These are phyloP conservation scores for Myxozyma nipponensis DNA, from an alignment of 805 yeast species.

Conservation along the genomic window DNA sequence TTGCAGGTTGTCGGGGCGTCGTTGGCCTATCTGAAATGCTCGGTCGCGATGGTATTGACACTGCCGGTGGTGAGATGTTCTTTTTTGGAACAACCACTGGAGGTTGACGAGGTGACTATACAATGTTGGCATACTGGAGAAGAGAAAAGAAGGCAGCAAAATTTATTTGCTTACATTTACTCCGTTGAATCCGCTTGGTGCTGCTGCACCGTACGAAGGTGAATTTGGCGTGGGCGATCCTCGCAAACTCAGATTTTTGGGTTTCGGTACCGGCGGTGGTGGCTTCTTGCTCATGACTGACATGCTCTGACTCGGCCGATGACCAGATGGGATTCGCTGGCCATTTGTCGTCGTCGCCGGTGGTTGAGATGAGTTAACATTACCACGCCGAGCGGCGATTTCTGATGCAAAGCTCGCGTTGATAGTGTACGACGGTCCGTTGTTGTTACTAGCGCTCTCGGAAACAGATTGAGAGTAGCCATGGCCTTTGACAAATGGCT, in stretches of 20 bases:
- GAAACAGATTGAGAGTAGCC: slow-evolving; percentile 22
- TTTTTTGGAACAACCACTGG: not conserved
- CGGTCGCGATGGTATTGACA: not conserved
- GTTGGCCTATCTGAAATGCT: too few relatives aligned
- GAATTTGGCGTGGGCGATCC: slow-evolving; percentile 17
- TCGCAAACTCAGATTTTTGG: slow-evolving; percentile 17
- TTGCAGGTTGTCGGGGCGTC: too few relatives aligned
- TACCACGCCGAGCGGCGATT: slow-evolving; percentile 30
- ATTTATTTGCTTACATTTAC: slow-evolving; percentile 17
- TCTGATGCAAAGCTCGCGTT: slow-evolving; percentile 37
- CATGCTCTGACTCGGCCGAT: slow-evolving; percentile 20
- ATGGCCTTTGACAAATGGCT: slow-evolving; percentile 18
- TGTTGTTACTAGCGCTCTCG: slow-evolving; percentile 1
- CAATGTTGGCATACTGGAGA: not conserved
- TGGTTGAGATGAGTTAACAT: slow-evolving; percentile 16
- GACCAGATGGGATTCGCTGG: slow-evolving; percentile 21
- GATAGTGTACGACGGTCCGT: slow-evolving; percentile 5
- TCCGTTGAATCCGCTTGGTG: not conserved
- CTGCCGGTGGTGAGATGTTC: not conserved
- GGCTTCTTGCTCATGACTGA: slow-evolving; percentile 26
- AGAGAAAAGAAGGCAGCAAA: slow-evolving; percentile 1
- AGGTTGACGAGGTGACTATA: not conserved
- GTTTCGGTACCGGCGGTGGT: slow-evolving; percentile 29
- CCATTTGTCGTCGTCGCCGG: slow-evolving; percentile 4
- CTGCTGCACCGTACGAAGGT: slow-evolving; percentile 2